Base-by-base conservation (phyloP, 352 stramenopile species). In the Globisporangium polare region DNA sequence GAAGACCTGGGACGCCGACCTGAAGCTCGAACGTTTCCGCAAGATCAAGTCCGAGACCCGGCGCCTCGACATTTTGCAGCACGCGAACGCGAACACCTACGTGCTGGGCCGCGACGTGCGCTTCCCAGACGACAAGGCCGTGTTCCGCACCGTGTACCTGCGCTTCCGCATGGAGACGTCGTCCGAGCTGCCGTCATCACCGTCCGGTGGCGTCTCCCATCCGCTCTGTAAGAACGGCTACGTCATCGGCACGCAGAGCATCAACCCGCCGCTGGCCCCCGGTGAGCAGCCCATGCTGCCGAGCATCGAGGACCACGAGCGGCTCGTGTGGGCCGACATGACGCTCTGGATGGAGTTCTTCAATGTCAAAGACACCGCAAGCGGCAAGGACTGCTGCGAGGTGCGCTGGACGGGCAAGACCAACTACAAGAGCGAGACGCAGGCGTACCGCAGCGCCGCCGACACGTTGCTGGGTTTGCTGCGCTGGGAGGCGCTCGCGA, bases 41-140 rank as follows among this genome's bases (percentile, higher is more conserved):
- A 72, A 73, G 65, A 67, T 83, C 63, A 81, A 81, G 50, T 75
- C 73, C 62, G 74, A 86, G 58, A 68, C 79, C 29, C 60, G 72
- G 47, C 58, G 73, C 15, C 72, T 86, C n/a, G 74, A 78, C 33
- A 71, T 82, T 58, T 52, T 86, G 45, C 76, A 86, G 41, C 60
- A 75, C 24, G 58, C 77, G 27, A 67, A 71, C 55, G 55, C 62
- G 2, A 69, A 83, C 57, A 64, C 74, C 20, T 73, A 74, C 58
- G 74, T 83, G 4, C 51, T 83, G 12, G 76, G 76, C 12, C 69
- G 76, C 5, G 76, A 86, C 54, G 76, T 86, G 35, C 65, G 55
- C 43, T 65, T 62, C 4, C 76, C 67, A 0, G 76, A 86, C 37
- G 66, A 77, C 54, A 58, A 22, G 3, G 53, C 63, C 12, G 72